Base-by-base conservation (phyloP, 352 stramenopile genomes). In the Lagenidium sp. region DNA sequence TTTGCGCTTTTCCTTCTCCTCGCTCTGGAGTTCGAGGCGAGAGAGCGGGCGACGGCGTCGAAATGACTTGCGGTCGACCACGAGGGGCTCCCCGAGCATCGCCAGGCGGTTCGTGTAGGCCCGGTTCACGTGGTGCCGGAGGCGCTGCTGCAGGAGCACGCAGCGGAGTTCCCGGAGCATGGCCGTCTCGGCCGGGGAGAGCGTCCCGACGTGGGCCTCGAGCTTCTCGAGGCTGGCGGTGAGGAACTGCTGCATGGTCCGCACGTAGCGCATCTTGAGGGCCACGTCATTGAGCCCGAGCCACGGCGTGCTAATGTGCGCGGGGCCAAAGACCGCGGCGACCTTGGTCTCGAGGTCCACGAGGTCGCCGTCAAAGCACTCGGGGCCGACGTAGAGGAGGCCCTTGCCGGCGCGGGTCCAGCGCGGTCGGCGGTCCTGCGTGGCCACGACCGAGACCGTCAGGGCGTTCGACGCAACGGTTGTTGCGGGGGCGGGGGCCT, bases 1-100 rank as follows among this genome's bases (percentile, higher is more conserved):
- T 43, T 87, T 89, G 38, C 76, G 73, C 40, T 87, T 86, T 36
- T 87, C 75, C 11, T 76, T 73, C 41, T 89, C 78, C 18, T 85
- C 70, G 40, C 64, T 63, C 36, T 85, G 71, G 32, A 90, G 40
- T 32, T 85, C 73, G 5, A 85, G 42, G 1, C 74, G 65, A 8
- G 72, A 82, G 1, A 73, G 49, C 4, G 78, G 75, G 13, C 78
- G 73, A 3, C 75, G 72, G 1, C 81, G 78, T 41, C 79, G 75
- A 25, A 93, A 91, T 2, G 66, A 81, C 44, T 81, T 78, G 35
- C 78, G 73, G 41, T 93, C 81, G n/a, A 62, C 57, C 10, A 85
- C 65, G 24, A 70, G 58, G 4, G 55, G 60, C 20, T 89, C 73
- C 15, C 81, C 78, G 0, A 90, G 54, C 6, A 84, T 38, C 18